Base-by-base conservation (phyloP, 2,329 filamentous ascomycete species). In the Grosmannia serpens region DNA sequence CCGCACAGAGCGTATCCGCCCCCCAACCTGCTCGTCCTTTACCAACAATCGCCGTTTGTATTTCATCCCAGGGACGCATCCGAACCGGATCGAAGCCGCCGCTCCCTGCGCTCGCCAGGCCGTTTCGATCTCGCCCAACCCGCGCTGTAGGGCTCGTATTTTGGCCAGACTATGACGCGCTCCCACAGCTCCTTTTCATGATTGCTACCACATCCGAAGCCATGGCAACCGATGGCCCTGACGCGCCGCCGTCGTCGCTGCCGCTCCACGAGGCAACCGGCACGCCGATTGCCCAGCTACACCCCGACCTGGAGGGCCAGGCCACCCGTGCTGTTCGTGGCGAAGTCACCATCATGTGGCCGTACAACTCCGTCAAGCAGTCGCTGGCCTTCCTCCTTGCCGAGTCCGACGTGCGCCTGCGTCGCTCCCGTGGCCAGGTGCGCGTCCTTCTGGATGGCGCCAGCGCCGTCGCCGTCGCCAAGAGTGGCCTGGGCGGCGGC, bases 281-380 rank as follows among this genome's bases (percentile, higher is more conserved):
- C 13, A 61, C 61, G 2, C 73, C 81, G 22, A 85, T 86, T 64
- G 75, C 83, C 9, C 73, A 81, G 61, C 74, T 86, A 38, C 69
- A 65, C 38, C 81, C 82, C 7, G 72, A 75, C 10, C 65, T 83
- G 7, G 7, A 31, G 4, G 68, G 77, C 15, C 68, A 70, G 27
- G 59, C 67, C 2, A 69, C 72, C 7, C 73, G 73, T 61, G 73
- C 75, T 15, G 72, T 96, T 35, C 79, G 82, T 59, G 91, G 88
- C 46, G 77, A 88, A 20, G 83, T 96, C 26, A 92, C 90, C 10
- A 83, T 97, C 41, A 85, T 89, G 59, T 97, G 92, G 91, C 92
- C 92, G 0, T 96, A 89, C 71, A 96, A 88, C 63, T 87, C 87
- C 26, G 83, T 89, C 29, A 87, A 81, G 33, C 82, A 81, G 57